A percentile compares a stretch with the other conserved stretches of the same genome.
These are phyloP conservation scores for Suillus lakei DNA, from an alignment of 768 basidiomycete species.

Conservation along the genomic window DNA sequence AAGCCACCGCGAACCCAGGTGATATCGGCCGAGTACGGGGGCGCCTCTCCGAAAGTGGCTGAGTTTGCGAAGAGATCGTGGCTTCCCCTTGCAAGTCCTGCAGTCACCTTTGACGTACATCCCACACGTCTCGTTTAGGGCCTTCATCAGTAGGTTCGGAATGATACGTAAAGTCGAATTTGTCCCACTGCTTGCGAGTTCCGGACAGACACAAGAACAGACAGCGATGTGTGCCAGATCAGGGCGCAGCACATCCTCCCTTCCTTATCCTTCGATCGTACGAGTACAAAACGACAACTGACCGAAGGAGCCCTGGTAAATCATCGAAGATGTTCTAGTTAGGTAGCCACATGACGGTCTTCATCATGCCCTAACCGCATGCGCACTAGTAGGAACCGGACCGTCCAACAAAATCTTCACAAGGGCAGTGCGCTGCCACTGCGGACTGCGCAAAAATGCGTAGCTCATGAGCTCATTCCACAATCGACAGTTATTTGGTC, in stretches of 20 bases:
- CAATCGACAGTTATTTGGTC: too few species aligned
- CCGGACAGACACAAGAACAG: constrained; percentile 65
- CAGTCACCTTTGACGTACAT: constrained; percentile 54
- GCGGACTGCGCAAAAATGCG: too few species aligned
- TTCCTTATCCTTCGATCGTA: constrained; percentile 25
- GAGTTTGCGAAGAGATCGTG: constrained; percentile 40
- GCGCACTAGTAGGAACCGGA: too few species aligned
- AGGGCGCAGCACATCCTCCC: constrained; percentile 38
- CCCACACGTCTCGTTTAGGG: constrained; percentile 47
- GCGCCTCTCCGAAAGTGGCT: constrained; percentile 47
- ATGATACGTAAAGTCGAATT: constrained; percentile 66
- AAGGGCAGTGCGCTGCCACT: too few species aligned
- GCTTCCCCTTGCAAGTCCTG: constrained; percentile 15
- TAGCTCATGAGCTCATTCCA: too few species aligned
- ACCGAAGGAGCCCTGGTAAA: too few species aligned
- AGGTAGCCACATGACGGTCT: too few species aligned
- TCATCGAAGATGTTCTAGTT: too few species aligned
- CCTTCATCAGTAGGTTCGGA: constrained; percentile 48
- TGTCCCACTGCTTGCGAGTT: constrained; percentile 64
- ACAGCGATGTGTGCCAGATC: constrained; percentile 59
- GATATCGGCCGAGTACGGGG: constrained; percentile 55
- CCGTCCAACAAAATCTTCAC: too few species aligned
- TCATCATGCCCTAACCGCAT: too few species aligned
- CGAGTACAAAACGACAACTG: too few species aligned
- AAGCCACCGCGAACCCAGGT: constrained; percentile 53